Percentiles rank a stretch among this genome's conserved stretches.
phyloP scores from a whole-genome alignment of 2,329 filamentous ascomycete genomes.

The Ophiocordyceps camponoti-leonardi region DNA sequence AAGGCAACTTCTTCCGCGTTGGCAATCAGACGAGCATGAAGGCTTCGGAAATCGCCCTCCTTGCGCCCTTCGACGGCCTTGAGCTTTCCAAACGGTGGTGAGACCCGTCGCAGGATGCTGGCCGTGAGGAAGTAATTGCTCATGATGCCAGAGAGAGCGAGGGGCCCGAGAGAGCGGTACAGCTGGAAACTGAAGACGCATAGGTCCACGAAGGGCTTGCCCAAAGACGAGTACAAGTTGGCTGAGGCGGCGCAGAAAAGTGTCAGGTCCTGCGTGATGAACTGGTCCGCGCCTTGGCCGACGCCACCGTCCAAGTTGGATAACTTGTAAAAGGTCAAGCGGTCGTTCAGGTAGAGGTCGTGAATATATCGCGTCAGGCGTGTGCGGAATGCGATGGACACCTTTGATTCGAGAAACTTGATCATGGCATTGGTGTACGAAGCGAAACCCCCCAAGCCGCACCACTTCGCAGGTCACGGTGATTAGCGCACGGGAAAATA shows the following conservation, averaged over 20 bases:
- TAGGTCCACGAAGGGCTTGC: slow-evolving; percentile 95
- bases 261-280: slow-evolving; percentile 92
- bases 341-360: slow-evolving; percentile 87
- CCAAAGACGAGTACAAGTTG: slow-evolving; percentile 83
- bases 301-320: slow-evolving; percentile 85
- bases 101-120: slow-evolving; percentile 71
- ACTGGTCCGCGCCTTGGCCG: slow-evolving; percentile 84
- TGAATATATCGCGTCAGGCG: slow-evolving; percentile 92
- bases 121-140: slow-evolving; percentile 93
- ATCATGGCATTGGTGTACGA: slow-evolving; percentile 99
- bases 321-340: slow-evolving; percentile 92
- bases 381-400: slow-evolving; percentile 94
- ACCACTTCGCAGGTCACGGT: slow-evolving; percentile 43
- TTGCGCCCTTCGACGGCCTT: slow-evolving; percentile 91
- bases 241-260: slow-evolving; percentile 88
- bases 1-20: slow-evolving; percentile 98
- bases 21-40: slow-evolving; percentile 83
- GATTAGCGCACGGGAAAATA: neutral
- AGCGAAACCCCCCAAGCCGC: slow-evolving; percentile 78
- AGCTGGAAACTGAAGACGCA: slow-evolving; percentile 98
- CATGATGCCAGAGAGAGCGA: slow-evolving; percentile 71
- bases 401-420: slow-evolving; percentile 94
- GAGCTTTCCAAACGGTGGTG: slow-evolving; percentile 89
- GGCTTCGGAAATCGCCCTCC: slow-evolving; percentile 83
- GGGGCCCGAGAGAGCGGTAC: slow-evolving; percentile 73